phyloP scores from a whole-genome alignment of 768 basidiomycete species.

The Chlorophyllum brunneum region DNA sequence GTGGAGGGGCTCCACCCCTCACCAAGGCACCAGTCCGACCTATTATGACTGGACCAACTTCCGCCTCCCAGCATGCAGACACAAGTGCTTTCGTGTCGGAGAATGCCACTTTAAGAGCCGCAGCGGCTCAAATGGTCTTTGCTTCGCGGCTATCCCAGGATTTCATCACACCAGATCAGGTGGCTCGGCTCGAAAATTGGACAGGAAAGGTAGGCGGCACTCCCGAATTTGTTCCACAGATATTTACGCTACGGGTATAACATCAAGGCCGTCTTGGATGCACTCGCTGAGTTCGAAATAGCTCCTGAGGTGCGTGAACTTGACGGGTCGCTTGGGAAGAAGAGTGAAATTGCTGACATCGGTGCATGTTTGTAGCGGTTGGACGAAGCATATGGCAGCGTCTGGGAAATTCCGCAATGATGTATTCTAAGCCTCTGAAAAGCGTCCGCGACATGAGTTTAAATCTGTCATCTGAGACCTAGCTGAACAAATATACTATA shows the following conservation, averaged over 20 bases:
- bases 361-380: conserved; percentile 34
- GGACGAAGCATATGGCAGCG: conserved; percentile 52
- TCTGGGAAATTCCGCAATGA: conserved; percentile 42
- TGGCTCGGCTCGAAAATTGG: conserved; percentile 58
- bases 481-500: no score
- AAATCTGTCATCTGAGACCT: no score
- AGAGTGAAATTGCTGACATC: conserved; percentile 16
- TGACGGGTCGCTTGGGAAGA: conserved; percentile 9
- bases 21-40: conserved; percentile 41
- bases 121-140: conserved; percentile 79
- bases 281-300: conserved; percentile 46
- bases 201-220: conserved; percentile 38
- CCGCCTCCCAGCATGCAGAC: conserved; percentile 20
- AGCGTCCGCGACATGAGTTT: conserved; percentile 10
- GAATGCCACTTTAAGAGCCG: conserved; percentile 56
- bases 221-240: conserved; percentile 7
- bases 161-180: conserved; percentile 71
- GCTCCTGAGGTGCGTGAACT: conserved; percentile 43
- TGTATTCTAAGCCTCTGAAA: conserved; percentile 6
- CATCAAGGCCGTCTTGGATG: conserved; percentile 49
- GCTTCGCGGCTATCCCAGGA: conserved; percentile 68
- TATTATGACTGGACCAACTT: conserved; percentile 25
- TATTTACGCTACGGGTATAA: conserved; percentile 2
- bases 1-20: conserved; percentile 34
- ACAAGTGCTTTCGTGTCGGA: conserved; percentile 16